Percentiles rank a stretch among this genome's conserved stretches.
These are phyloP conservation scores for Delphinella strobiligena DNA, from an alignment of 2,329 filamentous ascomycete species.

Conservation along the genomic window DNA sequence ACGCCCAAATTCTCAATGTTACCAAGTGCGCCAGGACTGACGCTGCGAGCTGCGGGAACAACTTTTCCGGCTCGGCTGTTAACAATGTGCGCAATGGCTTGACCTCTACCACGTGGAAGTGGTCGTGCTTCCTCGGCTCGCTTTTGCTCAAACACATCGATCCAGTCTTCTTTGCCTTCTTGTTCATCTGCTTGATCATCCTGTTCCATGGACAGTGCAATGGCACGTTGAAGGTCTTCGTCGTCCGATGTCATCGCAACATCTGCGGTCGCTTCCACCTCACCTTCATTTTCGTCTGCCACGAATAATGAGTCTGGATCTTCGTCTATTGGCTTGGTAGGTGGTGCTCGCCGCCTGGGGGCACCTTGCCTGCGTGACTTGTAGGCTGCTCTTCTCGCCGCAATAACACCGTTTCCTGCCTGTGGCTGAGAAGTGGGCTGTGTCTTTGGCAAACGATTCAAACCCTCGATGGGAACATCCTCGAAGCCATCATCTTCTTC, in stretches of 20 bases:
- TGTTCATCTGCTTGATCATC: constrained; percentile 27
- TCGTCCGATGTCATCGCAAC: constrained; percentile 48
- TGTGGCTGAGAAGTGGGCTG: constrained; percentile 16
- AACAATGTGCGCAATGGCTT: constrained; percentile 60
- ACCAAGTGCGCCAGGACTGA: constrained; percentile 9
- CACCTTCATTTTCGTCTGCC: constrained; percentile 23
- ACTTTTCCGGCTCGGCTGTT: constrained; percentile 59
- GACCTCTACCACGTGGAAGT: constrained; percentile 33
- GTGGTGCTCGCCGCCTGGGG: constrained; percentile 12
- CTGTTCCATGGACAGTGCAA: constrained; percentile 66
- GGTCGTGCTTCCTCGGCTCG: constrained; percentile 31
- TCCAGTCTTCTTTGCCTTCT: constrained; percentile 38
- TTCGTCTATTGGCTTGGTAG: constrained; percentile 15
- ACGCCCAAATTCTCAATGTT: too few relatives aligned
- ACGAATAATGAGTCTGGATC: constrained; percentile 47
- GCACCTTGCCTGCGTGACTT: constrained; percentile 19
- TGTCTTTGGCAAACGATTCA: constrained; percentile 68
- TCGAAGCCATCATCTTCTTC: constrained; percentile 75
- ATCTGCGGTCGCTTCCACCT: constrained; percentile 29
- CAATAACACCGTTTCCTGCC: constrained; percentile 18
- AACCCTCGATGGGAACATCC: constrained; percentile 79
- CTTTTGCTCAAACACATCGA: constrained; percentile 33
- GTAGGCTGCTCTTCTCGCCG: constrained; percentile 36
- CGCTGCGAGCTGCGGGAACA: constrained; percentile 23
- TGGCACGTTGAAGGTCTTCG: constrained; percentile 67